Base-by-base conservation (phyloP, 768 basidiomycete species). In the Kwoniella botswanensis region DNA sequence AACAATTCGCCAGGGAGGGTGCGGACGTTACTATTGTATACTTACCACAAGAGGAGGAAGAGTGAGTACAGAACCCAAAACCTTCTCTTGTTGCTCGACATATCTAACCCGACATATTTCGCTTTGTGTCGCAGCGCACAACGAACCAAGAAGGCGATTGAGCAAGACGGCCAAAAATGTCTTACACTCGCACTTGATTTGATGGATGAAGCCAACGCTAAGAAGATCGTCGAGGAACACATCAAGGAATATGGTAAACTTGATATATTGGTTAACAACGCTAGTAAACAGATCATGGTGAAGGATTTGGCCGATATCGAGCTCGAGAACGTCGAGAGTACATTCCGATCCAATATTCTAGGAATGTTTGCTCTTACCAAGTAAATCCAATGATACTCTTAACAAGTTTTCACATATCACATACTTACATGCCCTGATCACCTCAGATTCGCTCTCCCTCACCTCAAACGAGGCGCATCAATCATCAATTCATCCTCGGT, bases 401-500 rank as follows among this genome's bases (percentile, higher is more conserved):
- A n/a, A n/a, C n/a, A n/a, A n/a, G n/a, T n/a, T n/a, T n/a, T n/a
- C n/a, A n/a, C n/a, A n/a, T n/a, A 24, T 6, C 1, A 29, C 26
- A 60, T 67, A 43, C 57, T 35, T 12, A 24, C 29, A 13, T 65
- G n/a, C 35, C 59, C 17, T 43, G 3, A 11, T 18, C 4, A 24
- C 1, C 52, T 41, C 67, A 78, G 75, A 78, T 86, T 83, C 72
- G 93, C 88, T 15, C 77, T 89, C 17, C 88, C 89, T 18, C 87
- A 90, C 80, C 84, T 89, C 82, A 87, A 87, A 74, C 86, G 87
- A 53, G 89, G 90, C 1, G 82, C 86, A 2, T 84, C 84, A 41
- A 89, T 90, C 78, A 88, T 90, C 85, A 89, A 89, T 80, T 88
- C 88, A 5, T 86, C 88, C 4, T 87, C 86, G 5, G 89, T 90